Evolutionary conservation across 371 early-diverging fungal genomes (phyloP).

Genomic region (Zychaea mexicana): DNA sequence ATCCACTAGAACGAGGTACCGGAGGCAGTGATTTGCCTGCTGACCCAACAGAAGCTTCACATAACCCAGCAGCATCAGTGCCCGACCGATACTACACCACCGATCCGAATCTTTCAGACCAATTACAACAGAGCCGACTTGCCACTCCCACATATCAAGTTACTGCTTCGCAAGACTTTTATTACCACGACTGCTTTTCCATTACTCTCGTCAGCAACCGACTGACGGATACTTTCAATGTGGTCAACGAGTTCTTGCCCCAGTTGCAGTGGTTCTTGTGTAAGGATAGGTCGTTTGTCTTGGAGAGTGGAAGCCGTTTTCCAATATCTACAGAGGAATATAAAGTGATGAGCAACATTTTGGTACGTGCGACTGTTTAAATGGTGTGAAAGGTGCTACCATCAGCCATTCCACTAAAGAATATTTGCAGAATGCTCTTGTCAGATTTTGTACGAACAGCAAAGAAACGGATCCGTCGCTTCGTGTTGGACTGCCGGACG

Average conservation of each 20-base stretch:
- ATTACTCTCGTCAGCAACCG: conserved; percentile 33
- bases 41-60: background rate
- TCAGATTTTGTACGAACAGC: conserved; percentile 54
- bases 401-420: too few relatives aligned
- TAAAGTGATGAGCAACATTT: conserved; percentile 18
- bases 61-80: background rate
- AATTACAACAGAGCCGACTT: background rate
- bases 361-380: too few relatives aligned
- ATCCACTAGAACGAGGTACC: background rate
- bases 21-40: background rate
- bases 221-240: conserved; percentile 32
- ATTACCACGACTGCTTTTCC: conserved; percentile 48
- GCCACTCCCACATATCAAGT: conserved; percentile 15
- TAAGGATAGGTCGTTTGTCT: conserved; percentile 9
- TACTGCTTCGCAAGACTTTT: conserved; percentile 35
- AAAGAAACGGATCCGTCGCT: conserved; percentile 37
- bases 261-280: conserved; percentile 29
- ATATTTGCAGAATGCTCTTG: conserved; percentile 36
- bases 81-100: conserved; percentile 14
- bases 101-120: background rate
- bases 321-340: conserved; percentile 26
- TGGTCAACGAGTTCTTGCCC: conserved; percentile 39
- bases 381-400: too few relatives aligned
- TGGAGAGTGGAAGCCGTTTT: conserved; percentile 14
- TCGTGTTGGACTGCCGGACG: conserved; percentile 46